A percentile compares a stretch with the other conserved stretches of the same genome.
These are phyloP conservation scores for Colletotrichum tanaceti DNA, from an alignment of 2,329 filamentous ascomycete species.

Conservation along the genomic window DNA sequence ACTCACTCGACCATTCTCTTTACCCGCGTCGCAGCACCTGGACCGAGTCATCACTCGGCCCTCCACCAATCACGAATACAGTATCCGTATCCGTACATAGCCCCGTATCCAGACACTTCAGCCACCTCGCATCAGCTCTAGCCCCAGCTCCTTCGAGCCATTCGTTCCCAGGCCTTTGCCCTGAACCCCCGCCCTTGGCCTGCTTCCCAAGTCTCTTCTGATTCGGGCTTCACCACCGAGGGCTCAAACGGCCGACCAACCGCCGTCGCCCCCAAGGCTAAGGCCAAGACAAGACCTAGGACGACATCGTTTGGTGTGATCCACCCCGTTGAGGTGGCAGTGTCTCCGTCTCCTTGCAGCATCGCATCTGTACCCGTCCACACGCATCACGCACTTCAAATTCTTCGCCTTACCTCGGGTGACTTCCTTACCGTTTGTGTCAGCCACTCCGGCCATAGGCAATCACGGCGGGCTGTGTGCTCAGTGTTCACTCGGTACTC, in stretches of 20 bases:
- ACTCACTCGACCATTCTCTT: background rate
- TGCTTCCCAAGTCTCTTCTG: constrained; percentile 19
- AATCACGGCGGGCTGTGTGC: background rate
- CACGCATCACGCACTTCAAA: background rate
- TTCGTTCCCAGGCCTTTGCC: constrained; percentile 7
- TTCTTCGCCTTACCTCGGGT: constrained; percentile 12
- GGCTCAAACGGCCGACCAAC: constrained; percentile 30
- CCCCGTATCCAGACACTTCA: too few relatives aligned
- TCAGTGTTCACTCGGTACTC: background rate
- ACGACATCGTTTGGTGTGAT: constrained; percentile 8
- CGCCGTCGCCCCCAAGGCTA: constrained; percentile 28
- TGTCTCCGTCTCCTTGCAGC: constrained; percentile 31
- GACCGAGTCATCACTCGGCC: constrained; percentile 30
- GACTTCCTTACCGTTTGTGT: background rate
- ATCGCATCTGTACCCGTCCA: constrained; percentile 12
- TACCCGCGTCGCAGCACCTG: background rate
- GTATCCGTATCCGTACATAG: too few relatives aligned
- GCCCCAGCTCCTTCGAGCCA: constrained; percentile 1
- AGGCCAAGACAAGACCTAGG: constrained; percentile 5
- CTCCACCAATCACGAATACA: constrained; percentile 34
- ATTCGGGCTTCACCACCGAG: constrained; percentile 37
- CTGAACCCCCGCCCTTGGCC: constrained; percentile 28
- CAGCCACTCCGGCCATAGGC: background rate
- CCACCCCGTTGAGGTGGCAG: constrained; percentile 22
- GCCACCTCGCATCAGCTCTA: constrained; percentile 13